Base-by-base conservation (phyloP, 2,329 filamentous ascomycete genomes). In the Cercospora brassicicola region DNA sequence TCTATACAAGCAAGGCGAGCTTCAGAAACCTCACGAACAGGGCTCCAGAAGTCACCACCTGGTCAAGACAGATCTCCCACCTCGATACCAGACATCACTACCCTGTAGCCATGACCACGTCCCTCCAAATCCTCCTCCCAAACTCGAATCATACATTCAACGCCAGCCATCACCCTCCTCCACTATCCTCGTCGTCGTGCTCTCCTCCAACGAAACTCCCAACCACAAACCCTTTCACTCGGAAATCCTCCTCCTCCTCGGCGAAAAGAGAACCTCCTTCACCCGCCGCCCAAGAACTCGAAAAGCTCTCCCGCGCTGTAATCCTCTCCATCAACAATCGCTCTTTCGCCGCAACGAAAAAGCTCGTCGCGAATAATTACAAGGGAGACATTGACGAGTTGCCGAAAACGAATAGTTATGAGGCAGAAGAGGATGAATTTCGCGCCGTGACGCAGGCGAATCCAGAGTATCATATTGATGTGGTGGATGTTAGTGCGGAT, bases 291-390 rank as follows among this genome's bases (percentile, higher is more conserved):
- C n/a, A 48, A 15, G 57, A 67, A 20, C 45, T 69, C 11, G 64
- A 69, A 51, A 61, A 33, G 13, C 61, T 67, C 39, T 63, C 64
- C 1, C 51, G 64, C 13, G 45, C 60, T 1, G 67, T 69, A 7
- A 69, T 69, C 15, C 45, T 67, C 26, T 63, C 64, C 4, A 67
- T 69, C 55, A 69, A 69, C 26, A 64, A 60, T 13, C 64, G 67
- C 18, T 67, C 64, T 7, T 69, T 63, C 28, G 55, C 28, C 9
- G 56, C 64, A 7, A 63, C 62, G 7, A 60, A 63, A 2, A 51
- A 60, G 13, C 56, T 69, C 3, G 67, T 69, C 13, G 67, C 64
- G 9, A 18, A 56, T 6, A 67, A 30, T 18, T 69, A 69, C 31
- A 59, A 55, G 28, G 61, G 59, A 48, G 64, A 69, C n/a, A 61